Base-by-base conservation (phyloP, 192 early-diverging fungal species). In the Backusella mclennaniae region DNA sequence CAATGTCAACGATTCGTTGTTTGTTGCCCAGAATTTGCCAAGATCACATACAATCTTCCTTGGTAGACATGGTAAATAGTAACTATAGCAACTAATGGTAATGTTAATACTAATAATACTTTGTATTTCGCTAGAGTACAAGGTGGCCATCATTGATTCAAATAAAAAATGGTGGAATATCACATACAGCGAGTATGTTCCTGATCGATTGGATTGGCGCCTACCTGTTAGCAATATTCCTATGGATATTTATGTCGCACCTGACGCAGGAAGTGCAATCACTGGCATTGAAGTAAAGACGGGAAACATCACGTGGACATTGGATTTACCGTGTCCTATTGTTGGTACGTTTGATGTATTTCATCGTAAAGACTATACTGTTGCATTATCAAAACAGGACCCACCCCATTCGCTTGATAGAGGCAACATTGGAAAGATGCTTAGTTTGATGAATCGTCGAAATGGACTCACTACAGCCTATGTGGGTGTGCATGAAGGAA, bases 401-500 rank as follows among this genome's bases (percentile, higher is more conserved):
- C 77, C 70, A n/a, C 79, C 76, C 42, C 35, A 23, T 29, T 29
- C 53, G 36, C 68, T 81, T 1, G 36, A 17, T 53, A 76, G 33
- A 33, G 80, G 73, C 38, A 66, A 41, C 53, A 79, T 73, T 77
- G 83, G 72, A 75, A 80, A 35, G 35, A 72, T 67, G 73, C 79
- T 46, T 66, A 85, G 78, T 77, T 77, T 73, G 31, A 33, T 68
- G 75, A 82, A 69, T 72, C 76, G 56, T 44, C 52, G 41, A 73
- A 74, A 66, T 77, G 84, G 82, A 53, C 66, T 23, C 19, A 56
- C 80, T 31, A 46, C 85, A 0, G 91, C 92, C 5, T 94, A 91
- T 74, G 87, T 95, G 7, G 92, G 92, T 26, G 73, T 79, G 26
- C 78, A 90, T 33, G 80, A 89, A 29, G 92, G 91, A 74, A 90